phyloP scores from a whole-genome alignment of 345 rosid species.

The Sonneratia alba region DNA sequence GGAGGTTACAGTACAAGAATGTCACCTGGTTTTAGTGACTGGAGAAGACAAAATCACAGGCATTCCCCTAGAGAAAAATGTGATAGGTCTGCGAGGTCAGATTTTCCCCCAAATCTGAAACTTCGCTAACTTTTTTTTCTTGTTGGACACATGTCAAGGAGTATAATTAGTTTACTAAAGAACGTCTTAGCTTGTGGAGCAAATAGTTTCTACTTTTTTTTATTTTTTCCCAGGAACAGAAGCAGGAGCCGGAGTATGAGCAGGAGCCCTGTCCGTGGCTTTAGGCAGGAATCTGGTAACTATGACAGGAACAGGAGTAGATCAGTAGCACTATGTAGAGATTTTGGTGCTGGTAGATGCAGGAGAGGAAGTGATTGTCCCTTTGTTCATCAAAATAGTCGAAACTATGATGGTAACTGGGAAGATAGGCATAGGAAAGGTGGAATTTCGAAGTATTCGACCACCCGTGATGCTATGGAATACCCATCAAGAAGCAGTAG shows the following conservation, averaged over 20 bases:
- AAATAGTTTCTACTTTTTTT: background rate
- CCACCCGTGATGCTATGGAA: slow-evolving; percentile 32
- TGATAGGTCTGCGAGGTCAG: slow-evolving; percentile 48
- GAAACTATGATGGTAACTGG: slow-evolving; percentile 38
- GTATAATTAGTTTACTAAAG: background rate
- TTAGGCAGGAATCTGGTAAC: slow-evolving; percentile 38
- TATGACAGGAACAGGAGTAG: slow-evolving; percentile 53
- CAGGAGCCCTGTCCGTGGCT: slow-evolving; percentile 55
- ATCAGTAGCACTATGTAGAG: slow-evolving; percentile 52
- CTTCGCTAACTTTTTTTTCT: background rate
- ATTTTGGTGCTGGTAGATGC: slow-evolving; percentile 62
- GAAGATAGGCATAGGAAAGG: slow-evolving; percentile 41
- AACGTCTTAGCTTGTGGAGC: background rate
- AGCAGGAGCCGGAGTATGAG: slow-evolving; percentile 55
- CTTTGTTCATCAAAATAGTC: slow-evolving; percentile 42
- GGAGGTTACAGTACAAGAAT: slow-evolving; percentile 48
- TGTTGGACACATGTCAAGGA: background rate
- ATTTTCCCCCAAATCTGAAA: background rate
- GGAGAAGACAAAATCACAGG: slow-evolving; percentile 45
- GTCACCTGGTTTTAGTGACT: slow-evolving; percentile 74
- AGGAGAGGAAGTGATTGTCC: slow-evolving; percentile 53
- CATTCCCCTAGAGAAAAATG: slow-evolving; percentile 56
- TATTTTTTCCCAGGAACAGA: slow-evolving; percentile 14
- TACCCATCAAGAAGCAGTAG: slow-evolving; percentile 24
- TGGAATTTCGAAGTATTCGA: slow-evolving; percentile 34